phyloP scores from a whole-genome alignment of 2,329 filamentous ascomycete genomes.

The Calonectria montana region DNA sequence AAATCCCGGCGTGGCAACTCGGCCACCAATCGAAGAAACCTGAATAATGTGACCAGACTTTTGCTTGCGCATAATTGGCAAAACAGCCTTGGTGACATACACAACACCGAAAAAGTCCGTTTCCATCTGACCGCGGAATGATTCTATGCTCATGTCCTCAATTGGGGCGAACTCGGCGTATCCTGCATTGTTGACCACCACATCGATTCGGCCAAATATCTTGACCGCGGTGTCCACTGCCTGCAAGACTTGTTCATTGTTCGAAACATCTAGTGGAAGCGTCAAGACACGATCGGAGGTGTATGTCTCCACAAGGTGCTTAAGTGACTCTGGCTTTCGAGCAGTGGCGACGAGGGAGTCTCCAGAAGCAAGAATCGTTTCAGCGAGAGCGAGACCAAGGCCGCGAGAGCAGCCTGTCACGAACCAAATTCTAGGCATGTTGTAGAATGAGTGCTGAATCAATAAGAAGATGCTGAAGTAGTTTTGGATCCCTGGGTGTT shows the following conservation, averaged over 20 bases:
- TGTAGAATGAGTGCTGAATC: background rate
- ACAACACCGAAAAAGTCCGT: constrained; percentile 70
- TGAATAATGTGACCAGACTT: constrained; percentile 50
- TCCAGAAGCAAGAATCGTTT: constrained; percentile 51
- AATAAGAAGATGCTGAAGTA: background rate
- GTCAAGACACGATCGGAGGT: constrained; percentile 57
- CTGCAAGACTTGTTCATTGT: constrained; percentile 21
- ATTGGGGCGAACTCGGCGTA: constrained; percentile 65
- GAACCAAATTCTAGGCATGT: constrained; percentile 54
- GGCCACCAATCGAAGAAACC: constrained; percentile 51
- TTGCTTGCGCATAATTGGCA: constrained; percentile 47
- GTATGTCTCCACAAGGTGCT: constrained; percentile 50
- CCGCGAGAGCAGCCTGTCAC: constrained; percentile 62
- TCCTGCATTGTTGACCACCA: constrained; percentile 47
- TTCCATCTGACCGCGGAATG: constrained; percentile 65
- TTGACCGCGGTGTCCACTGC: constrained; percentile 11
- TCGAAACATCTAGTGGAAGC: constrained; percentile 61
- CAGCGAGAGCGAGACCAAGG: constrained; percentile 56
- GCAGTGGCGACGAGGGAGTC: constrained; percentile 59
- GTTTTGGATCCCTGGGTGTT: background rate
- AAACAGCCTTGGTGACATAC: constrained; percentile 58
- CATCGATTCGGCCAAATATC: constrained; percentile 23
- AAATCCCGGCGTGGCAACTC: constrained; percentile 46
- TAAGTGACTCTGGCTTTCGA: constrained; percentile 50
- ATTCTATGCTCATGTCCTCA: constrained; percentile 60